phyloP scores from a whole-genome alignment of 352 stramenopile species.

The Pythium dissotocum region DNA sequence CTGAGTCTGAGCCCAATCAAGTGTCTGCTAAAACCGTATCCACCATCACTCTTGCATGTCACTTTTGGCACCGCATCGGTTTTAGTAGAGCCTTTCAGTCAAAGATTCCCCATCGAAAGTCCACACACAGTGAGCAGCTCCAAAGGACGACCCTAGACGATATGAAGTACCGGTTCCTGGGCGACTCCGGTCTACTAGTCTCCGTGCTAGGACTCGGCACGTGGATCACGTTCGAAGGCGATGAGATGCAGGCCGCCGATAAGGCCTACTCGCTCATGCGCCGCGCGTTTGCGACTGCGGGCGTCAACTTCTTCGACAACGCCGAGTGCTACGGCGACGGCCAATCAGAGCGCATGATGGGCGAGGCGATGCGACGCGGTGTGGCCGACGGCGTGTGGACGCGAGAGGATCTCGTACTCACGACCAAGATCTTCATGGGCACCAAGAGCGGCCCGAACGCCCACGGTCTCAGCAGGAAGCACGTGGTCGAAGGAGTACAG shows the following conservation, averaged over 20 bases:
- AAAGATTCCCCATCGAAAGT: background rate
- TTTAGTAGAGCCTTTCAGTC: background rate
- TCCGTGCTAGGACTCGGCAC: constrained; percentile 19
- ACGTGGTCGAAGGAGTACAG: constrained; percentile 49
- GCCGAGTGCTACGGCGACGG: constrained; percentile 41
- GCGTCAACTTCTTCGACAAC: constrained; percentile 61
- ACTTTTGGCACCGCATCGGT: background rate
- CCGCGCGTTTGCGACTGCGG: constrained; percentile 34
- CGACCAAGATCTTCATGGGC: constrained; percentile 62
- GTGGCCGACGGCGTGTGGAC: constrained; percentile 26
- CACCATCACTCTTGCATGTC: background rate
- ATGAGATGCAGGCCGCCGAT: constrained; percentile 1
- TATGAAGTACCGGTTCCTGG: constrained; percentile 32
- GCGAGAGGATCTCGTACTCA: constrained; percentile 54
- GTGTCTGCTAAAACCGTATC: background rate
- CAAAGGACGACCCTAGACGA: background rate
- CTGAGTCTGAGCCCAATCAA: background rate
- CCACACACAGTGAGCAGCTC: background rate
- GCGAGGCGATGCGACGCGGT: constrained; percentile 29
- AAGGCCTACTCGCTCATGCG: constrained; percentile 36
- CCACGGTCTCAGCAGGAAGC: constrained; percentile 37
- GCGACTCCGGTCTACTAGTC: constrained; percentile 28
- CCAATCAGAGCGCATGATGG: constrained; percentile 35
- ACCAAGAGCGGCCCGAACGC: constrained; percentile 28
- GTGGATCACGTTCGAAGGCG: constrained; percentile 14